These are phyloP conservation scores for Diaporthe citriasiana DNA, from an alignment of 2,329 filamentous ascomycete genomes.

Conservation along the genomic window DNA sequence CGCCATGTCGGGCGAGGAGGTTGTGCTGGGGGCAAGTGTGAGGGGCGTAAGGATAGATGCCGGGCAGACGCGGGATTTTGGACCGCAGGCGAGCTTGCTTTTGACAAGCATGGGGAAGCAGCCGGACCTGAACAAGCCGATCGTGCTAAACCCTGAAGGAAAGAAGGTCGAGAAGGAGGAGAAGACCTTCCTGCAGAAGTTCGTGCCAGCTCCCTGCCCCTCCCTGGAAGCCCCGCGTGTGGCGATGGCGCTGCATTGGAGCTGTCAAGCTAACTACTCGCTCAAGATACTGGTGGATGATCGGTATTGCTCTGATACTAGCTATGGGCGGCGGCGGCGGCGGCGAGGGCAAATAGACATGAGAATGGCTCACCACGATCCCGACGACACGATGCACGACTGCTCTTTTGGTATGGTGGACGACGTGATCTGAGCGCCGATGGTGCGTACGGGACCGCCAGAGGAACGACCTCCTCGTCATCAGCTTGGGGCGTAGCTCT, in stretches of 20 bases:
- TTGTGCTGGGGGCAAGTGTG: constrained; percentile 64
- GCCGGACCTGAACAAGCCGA: constrained; percentile 73
- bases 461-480: neutral
- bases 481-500: neutral
- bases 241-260: constrained; percentile 1
- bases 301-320: constrained; percentile 68
- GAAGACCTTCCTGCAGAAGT: constrained; percentile 78
- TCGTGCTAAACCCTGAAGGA: constrained; percentile 73
- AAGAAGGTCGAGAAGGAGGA: constrained; percentile 69
- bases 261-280: constrained; percentile 46
- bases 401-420: neutral
- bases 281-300: constrained; percentile 76
- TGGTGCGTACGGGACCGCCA: neutral
- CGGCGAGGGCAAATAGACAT: constrained; percentile 64
- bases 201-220: constrained; percentile 50
- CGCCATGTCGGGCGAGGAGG: constrained; percentile 51
- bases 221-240: neutral
- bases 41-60: constrained; percentile 74
- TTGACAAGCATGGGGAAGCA: constrained; percentile 64
- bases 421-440: neutral
- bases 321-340: constrained; percentile 66
- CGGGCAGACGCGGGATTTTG: constrained; percentile 75
- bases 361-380: constrained; percentile 25
- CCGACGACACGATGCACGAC: neutral
- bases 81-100: constrained; percentile 69